Evolutionary conservation across 208 protist genomes (phyloP).

Genomic region (Crithidia expoeki): DNA sequence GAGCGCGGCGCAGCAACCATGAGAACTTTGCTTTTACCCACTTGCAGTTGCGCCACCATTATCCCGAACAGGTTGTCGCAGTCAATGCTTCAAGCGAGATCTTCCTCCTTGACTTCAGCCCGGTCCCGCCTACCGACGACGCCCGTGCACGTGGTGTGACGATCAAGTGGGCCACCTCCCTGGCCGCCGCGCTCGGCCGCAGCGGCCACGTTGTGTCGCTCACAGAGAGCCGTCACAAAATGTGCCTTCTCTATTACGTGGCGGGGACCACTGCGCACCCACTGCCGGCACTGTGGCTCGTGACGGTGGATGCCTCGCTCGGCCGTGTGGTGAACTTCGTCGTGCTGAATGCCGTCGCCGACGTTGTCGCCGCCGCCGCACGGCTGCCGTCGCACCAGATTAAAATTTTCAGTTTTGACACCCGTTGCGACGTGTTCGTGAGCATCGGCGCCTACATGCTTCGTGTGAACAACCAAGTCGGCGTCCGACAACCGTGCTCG

Average conservation of each 20-base stretch:
- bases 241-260: conserved; percentile 49
- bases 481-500: conserved; percentile 68
- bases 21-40: conserved; percentile 48
- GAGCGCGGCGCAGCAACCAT: background rate
- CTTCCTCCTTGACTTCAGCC: conserved; percentile 53
- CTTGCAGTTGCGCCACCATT: conserved; percentile 46
- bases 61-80: conserved; percentile 54
- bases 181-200: conserved; percentile 49
- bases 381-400: conserved; percentile 61
- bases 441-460: conserved; percentile 62
- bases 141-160: background rate
- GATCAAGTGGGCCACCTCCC: conserved; percentile 62
- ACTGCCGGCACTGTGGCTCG: conserved; percentile 57
- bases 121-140: conserved; percentile 13
- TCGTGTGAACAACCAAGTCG: conserved; percentile 79
- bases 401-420: conserved; percentile 56
- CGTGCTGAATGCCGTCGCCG: conserved; percentile 57
- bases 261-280: conserved; percentile 36
- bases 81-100: conserved; percentile 58
- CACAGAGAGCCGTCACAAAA: conserved; percentile 55
- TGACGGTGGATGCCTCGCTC: conserved; percentile 48
- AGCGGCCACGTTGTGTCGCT: conserved; percentile 46
- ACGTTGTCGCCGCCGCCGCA: conserved; percentile 45
- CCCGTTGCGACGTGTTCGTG: conserved; percentile 46
- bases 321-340: conserved; percentile 67